A percentile compares a stretch with the other conserved stretches of the same genome.
phyloP scores from a whole-genome alignment of 2,329 filamentous ascomycete species.

The Cladophialophora exuberans region DNA sequence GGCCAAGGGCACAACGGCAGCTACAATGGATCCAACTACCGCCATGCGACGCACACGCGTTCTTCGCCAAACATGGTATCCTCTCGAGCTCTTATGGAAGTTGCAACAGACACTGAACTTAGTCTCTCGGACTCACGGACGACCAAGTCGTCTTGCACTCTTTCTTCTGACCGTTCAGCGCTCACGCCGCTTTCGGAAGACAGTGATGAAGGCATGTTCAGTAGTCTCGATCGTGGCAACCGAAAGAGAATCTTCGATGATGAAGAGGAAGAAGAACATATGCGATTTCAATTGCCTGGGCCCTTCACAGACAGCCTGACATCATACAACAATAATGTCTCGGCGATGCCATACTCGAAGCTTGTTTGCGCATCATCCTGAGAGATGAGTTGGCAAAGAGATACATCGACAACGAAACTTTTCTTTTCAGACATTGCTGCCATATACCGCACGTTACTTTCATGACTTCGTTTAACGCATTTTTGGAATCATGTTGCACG shows the following conservation, averaged over 20 bases:
- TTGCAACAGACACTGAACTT: conserved; percentile 23
- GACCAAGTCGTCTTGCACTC: conserved; percentile 24
- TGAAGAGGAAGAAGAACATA: conserved; percentile 23
- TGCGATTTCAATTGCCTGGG: conserved; percentile 17
- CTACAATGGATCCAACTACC: conserved; percentile 26
- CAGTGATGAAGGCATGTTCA: conserved; percentile 26
- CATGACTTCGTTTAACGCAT: conserved; percentile 13
- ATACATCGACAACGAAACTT: neutral
- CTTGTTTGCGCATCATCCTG: conserved; percentile 31
- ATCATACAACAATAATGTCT: conserved; percentile 26
- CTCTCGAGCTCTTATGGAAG: conserved; percentile 15
- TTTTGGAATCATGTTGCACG: conserved; percentile 14
- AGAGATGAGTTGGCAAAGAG: conserved; percentile 2
- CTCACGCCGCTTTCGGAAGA: conserved; percentile 30
- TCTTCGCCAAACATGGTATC: conserved; percentile 29
- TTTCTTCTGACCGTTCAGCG: conserved; percentile 25
- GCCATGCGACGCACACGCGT: conserved; percentile 19
- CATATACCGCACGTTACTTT: neutral
- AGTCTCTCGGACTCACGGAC: conserved; percentile 22
- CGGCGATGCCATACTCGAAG: conserved; percentile 27
- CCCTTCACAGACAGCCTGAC: conserved; percentile 24
- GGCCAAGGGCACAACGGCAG: conserved; percentile 25
- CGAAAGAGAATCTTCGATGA: conserved; percentile 30
- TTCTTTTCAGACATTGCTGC: neutral
- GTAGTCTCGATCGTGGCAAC: conserved; percentile 13